Base-by-base conservation (phyloP, 2,329 filamentous ascomycete genomes). In the Aspergillus phoenicis region DNA sequence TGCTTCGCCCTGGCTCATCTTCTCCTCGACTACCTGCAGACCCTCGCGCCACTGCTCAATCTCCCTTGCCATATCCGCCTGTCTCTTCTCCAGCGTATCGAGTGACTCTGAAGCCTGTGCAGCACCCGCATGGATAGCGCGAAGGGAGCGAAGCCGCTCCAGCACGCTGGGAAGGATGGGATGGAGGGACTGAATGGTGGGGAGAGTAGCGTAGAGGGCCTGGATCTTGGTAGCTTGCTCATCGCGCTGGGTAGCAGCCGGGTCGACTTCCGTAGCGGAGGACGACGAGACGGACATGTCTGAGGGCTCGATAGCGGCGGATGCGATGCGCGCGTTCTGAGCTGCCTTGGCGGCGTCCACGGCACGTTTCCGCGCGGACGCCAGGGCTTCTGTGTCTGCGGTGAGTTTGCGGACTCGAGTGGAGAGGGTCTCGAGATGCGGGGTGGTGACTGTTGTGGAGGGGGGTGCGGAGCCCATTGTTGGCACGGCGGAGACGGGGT, bases 151-250 rank as follows among this genome's bases (percentile, higher is more conserved):
- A 54, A 99, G 80, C 26, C 95, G 86, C 70, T 97, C 93, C 10
- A 99, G 82, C 8, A 98, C 82, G 5, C 91, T 86, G 1, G 95
- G 94, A 4, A 99, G 83, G 17, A 97, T 83, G 1, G 95, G 95
- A 5, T 91, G 85, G 7, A 99, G 83, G 59, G 85, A 90, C 76
- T 97, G 93, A 61, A 99, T 95, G 0, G 91, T 95, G 1, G 93
- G 89, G 15, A 99, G 81, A 3, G 92, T 91, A 1, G 91, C 90
- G 76, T 97, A 97, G 5, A 99, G 85, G 1, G 93, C 91, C 66
- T 96, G 95, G 74, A 99, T 90, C 75, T 97, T 97, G 57, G 91
- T 84, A 43, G 88, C 84, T 69, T 96, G 90, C 68, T 96, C 92
- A 8, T 79, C 77, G 4, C 78, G 71, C 1, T 77, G 68, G 3